Percentiles rank a stretch among this genome's conserved stretches.
These are phyloP conservation scores for baker's yeast (Saccharomyces cerevisiae) DNA, from an alignment of 805 yeast genomes.

Conservation along the genomic window DNA sequence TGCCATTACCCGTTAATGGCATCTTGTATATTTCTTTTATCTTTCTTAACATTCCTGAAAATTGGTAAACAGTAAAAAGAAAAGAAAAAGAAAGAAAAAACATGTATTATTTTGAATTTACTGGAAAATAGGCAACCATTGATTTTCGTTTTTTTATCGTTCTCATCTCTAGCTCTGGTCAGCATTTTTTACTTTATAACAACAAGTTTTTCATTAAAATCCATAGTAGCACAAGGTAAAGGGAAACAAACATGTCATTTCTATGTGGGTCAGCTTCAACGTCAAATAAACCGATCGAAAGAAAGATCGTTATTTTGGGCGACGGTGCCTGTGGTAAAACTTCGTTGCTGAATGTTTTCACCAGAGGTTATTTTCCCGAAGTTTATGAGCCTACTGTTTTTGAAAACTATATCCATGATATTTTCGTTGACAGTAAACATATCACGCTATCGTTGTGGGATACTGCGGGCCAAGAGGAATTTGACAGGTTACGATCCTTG, in stretches of 20 bases:
- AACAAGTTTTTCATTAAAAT: background rate
- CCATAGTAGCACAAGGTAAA: background rate
- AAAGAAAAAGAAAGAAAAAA: background rate
- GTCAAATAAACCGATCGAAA: constrained; percentile 49
- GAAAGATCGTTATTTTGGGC: constrained; percentile 89
- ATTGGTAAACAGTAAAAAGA: background rate
- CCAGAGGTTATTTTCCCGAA: constrained; percentile 95
- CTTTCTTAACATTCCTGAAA: background rate
- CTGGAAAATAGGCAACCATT: background rate
- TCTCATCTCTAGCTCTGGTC: background rate
- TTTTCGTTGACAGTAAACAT: constrained; percentile 88
- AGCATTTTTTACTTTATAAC: background rate
- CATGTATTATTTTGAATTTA: background rate
- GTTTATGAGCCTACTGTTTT: constrained; percentile 97
- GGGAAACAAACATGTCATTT: constrained; percentile 10
- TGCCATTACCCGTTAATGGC: background rate
- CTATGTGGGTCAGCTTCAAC: constrained; percentile 27
- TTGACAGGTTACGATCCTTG: constrained; percentile 84
- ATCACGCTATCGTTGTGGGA: constrained; percentile 94
- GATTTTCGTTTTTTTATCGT: background rate
- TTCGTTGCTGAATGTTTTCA: constrained; percentile 86
- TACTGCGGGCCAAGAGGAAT: constrained; percentile 98
- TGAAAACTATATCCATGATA: constrained; percentile 95
- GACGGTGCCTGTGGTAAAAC: constrained; percentile 99
- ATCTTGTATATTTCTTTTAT: background rate